A percentile compares a stretch with the other conserved stretches of the same genome.
phyloP scores from a whole-genome alignment of 2,329 filamentous ascomycete species.

The Apiospora phragmitis region DNA sequence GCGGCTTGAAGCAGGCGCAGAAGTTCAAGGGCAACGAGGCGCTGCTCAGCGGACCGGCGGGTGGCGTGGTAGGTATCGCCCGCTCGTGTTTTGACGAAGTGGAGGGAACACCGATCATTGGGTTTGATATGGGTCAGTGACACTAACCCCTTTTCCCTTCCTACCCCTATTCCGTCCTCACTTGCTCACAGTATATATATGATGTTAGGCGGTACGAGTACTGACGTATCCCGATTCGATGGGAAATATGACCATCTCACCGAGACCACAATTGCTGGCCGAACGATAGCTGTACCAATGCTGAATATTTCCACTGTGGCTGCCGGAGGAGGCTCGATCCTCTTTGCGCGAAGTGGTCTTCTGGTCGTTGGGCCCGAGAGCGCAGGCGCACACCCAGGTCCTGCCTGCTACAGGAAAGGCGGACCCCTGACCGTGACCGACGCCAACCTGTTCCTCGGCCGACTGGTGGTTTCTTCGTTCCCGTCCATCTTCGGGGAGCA shows the following conservation, averaged over 20 bases:
- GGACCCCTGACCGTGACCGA: constrained; percentile 72
- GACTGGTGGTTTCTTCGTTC: constrained; percentile 62
- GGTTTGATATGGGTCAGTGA: constrained; percentile 65
- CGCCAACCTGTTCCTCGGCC: constrained; percentile 68
- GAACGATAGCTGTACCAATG: constrained; percentile 66
- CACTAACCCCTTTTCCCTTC: background rate
- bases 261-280: constrained; percentile 75
- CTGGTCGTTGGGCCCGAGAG: constrained; percentile 59
- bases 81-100: constrained; percentile 14
- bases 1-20: constrained; percentile 62
- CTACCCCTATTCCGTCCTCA: background rate
- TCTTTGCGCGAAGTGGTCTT: constrained; percentile 70
- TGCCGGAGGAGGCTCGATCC: constrained; percentile 48
- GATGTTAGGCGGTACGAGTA: constrained; percentile 60
- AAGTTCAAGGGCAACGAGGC: constrained; percentile 91
- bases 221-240: constrained; percentile 70
- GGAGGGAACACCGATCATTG: constrained; percentile 40
- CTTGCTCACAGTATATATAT: background rate
- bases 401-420: constrained; percentile 74
- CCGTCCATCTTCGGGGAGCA: constrained; percentile 72
- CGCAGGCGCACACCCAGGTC: constrained; percentile 67
- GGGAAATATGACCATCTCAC: constrained; percentile 51
- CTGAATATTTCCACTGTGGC: constrained; percentile 71
- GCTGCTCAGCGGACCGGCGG: constrained; percentile 15
- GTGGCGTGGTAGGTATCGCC: constrained; percentile 14